Evolutionary conservation across 257 asterid genomes (phyloP).

Genomic region (Forsythia suspensa): DNA sequence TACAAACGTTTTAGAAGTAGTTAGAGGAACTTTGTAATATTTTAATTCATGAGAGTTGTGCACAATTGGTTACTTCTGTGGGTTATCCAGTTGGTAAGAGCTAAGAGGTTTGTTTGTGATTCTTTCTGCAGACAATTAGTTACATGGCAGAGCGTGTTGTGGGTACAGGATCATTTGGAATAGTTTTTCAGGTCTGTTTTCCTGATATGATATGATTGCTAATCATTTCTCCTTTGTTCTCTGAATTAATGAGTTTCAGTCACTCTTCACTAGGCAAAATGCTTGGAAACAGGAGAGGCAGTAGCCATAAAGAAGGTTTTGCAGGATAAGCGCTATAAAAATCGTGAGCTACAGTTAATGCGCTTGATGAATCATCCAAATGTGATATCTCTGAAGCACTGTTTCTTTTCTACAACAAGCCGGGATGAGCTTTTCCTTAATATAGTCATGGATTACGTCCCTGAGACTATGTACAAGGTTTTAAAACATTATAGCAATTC

Average conservation of each 20-base stretch:
- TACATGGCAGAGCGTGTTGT: constrained; percentile 60
- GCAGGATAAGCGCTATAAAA: constrained; percentile 51
- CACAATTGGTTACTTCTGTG: background rate
- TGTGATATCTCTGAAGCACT: constrained; percentile 47
- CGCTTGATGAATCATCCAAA: constrained; percentile 54
- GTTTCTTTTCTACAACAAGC: constrained; percentile 52
- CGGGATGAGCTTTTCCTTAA: constrained; percentile 56
- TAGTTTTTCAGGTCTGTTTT: constrained; percentile 45
- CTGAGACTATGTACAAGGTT: constrained; percentile 47
- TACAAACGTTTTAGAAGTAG: constrained; percentile 2
- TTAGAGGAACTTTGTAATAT: background rate
- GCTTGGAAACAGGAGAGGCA: constrained; percentile 59
- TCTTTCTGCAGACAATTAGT: constrained; percentile 45
- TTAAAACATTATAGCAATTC: constrained; percentile 47
- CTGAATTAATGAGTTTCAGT: background rate
- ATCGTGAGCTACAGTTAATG: constrained; percentile 53
- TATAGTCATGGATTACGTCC: constrained; percentile 56
- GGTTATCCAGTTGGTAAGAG: background rate
- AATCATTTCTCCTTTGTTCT: background rate
- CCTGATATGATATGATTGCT: background rate
- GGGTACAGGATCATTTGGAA: constrained; percentile 58
- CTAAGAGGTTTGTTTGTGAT: constrained; percentile 7
- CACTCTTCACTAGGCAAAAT: constrained; percentile 37
- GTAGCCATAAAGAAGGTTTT: constrained; percentile 53
- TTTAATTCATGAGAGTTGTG: background rate